Evolutionary conservation across 2,329 filamentous ascomycete species (phyloP).

Genomic region (Penicillium nordicum): DNA sequence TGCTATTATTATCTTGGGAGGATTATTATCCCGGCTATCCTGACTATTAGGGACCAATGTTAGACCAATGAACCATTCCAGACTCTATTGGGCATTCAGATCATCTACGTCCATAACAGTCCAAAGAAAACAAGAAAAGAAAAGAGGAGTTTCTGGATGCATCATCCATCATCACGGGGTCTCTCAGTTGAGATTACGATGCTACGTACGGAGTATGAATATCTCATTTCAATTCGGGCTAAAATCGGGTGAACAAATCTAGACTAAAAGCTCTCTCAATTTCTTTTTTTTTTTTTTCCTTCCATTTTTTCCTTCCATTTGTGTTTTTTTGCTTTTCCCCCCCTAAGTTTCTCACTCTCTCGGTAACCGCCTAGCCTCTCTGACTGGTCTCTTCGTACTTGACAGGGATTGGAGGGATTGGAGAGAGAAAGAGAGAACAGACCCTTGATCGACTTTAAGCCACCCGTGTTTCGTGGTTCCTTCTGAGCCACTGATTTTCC

Average conservation of each 20-base stretch:
- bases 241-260: constrained; percentile 3
- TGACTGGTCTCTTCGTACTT: constrained; percentile 7
- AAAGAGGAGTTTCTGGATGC: not conserved
- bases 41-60: not conserved
- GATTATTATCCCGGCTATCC: not conserved
- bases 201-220: constrained; percentile 8
- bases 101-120: not conserved
- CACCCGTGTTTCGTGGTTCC: constrained; percentile 27
- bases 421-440: constrained; percentile 19
- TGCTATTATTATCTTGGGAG: not conserved
- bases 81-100: not conserved
- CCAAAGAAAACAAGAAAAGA: not conserved
- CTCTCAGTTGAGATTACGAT: constrained; percentile 5
- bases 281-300: not conserved
- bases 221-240: constrained; percentile 7
- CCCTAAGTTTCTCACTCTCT: constrained; percentile 17
- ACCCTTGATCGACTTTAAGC: constrained; percentile 27
- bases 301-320: not conserved
- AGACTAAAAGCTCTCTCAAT: not conserved
- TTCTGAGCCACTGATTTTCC: constrained; percentile 22
- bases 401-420: constrained; percentile 12
- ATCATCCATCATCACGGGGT: constrained; percentile 9
- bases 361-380: constrained; percentile 11
- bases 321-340: not conserved
- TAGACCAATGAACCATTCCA: not conserved